Base-by-base conservation (phyloP, 2,329 filamentous ascomycete species). In the Colletotrichum brevisporum region DNA sequence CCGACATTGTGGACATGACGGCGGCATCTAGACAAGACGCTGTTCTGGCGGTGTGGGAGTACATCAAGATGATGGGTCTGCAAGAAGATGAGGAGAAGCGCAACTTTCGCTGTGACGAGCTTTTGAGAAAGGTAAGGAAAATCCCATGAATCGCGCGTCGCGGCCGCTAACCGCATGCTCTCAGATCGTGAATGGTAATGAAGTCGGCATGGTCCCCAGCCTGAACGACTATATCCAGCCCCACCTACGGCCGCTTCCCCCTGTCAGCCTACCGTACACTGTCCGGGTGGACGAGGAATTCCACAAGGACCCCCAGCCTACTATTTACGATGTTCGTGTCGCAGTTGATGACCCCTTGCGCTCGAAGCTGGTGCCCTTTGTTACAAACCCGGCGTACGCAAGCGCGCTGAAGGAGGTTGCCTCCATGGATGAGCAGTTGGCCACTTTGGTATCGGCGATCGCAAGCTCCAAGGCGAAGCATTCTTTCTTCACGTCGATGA, bases 41-140 rank as follows among this genome's bases (percentile, higher is more conserved):
- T 6, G 90, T 97, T 31, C 93, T 97, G 86, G 95, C 93, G 15
- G 88, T 99, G 39, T 99, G 95, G 94, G 95, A 98, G 78, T 99
- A 99, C 76, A 93, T 97, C 73, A 91, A 94, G 74, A 86, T 93
- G 21, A 92, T 93, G 85, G 91, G 91, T 18, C 84, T 99, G 54
- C 94, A 97, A 78, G 95, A 98, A 78, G 95, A 97, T 72, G 95
- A 98, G 69, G 96, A 99, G 78, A 96, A 96, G 83, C 89, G 96
- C 71, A 92, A 93, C 70, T 95, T 99, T 74, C 91, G 93, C 47
- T 98, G 96, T 77, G 95, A 99, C 77, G 92, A 95, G 51, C 86
- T 91, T 54, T 80, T 99, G 60, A 92, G 89, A 82, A 89, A 89
- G 80, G 94, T 97, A 82, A 76, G 88, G 50, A 15, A n/a, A 26